These are phyloP conservation scores for Aureobasidium sp. DNA, from an alignment of 2,329 filamentous ascomycete genomes.

Conservation along the genomic window DNA sequence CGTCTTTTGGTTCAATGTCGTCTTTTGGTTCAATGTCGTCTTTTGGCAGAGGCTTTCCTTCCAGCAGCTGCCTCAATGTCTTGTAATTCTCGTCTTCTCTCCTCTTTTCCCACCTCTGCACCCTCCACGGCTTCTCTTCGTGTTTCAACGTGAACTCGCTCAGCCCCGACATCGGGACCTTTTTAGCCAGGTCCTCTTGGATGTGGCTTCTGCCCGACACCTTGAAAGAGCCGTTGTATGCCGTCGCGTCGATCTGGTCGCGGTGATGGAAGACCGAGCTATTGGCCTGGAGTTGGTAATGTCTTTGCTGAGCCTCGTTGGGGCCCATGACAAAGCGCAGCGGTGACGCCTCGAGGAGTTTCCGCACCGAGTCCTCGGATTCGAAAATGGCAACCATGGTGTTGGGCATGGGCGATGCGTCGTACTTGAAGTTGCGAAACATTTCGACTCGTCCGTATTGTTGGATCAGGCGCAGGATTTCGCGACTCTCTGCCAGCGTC, in stretches of 20 bases:
- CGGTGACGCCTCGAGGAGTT: conserved; percentile 39
- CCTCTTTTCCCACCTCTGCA: conserved; percentile 24
- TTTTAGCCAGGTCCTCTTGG: conserved; percentile 33
- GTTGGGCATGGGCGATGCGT: conserved; percentile 38
- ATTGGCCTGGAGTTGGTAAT: conserved; percentile 15
- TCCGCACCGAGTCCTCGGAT: conserved; percentile 33
- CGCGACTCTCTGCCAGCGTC: conserved; percentile 43
- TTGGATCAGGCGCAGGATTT: conserved; percentile 41
- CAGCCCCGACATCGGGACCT: conserved; percentile 36
- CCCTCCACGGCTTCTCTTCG: conserved; percentile 31
- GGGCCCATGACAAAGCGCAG: conserved; percentile 41
- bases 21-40: neutral
- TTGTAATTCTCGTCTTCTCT: conserved; percentile 27
- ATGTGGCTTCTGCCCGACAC: conserved; percentile 24
- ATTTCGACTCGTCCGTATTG: conserved; percentile 44
- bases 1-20: neutral
- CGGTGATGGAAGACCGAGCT: conserved; percentile 10
- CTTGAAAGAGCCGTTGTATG: conserved; percentile 28
- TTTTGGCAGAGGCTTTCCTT: conserved; percentile 19
- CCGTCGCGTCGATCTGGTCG: conserved; percentile 30
- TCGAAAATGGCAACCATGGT: conserved; percentile 42
- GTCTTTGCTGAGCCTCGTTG: conserved; percentile 16
- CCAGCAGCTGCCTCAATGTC: conserved; percentile 28
- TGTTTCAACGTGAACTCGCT: conserved; percentile 35
- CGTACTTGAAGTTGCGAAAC: conserved; percentile 44